A percentile compares a stretch with the other conserved stretches of the same genome.
Conservation (phyloP, 176 grass and related monocot genomes). For the Paspalum notatum region DNA sequence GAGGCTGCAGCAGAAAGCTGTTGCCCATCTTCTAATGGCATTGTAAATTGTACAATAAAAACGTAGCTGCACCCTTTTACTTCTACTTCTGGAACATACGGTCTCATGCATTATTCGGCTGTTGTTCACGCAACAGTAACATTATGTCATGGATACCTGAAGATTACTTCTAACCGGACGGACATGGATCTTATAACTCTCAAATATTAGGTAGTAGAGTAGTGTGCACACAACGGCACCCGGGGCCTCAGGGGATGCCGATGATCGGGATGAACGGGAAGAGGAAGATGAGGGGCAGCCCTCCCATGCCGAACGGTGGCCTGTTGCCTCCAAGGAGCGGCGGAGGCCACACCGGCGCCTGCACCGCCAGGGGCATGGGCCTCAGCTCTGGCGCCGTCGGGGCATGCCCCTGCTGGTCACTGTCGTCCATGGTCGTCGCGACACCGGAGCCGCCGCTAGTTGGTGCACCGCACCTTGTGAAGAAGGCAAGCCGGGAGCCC, state of each 20-base stretch:
- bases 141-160: not conserved
- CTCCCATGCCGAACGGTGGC: constrained; percentile 20
- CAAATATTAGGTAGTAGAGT: not conserved
- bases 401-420: not conserved
- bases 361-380: not conserved
- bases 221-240: not conserved
- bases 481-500: constrained; percentile 46
- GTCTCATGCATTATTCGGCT: constrained; percentile 1
- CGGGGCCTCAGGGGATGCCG: constrained; percentile 43
- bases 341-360: not conserved
- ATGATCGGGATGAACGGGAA: constrained; percentile 62
- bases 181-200: not conserved
- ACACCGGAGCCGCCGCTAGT: not conserved
- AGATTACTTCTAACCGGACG: not conserved
- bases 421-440: not conserved
- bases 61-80: not conserved
- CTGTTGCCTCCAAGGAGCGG: not conserved
- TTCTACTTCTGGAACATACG: not conserved
- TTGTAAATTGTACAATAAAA: not conserved
- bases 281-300: constrained; percentile 50
- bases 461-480: constrained; percentile 21
- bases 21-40: not conserved
- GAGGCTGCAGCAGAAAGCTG: not conserved
- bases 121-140: not conserved
- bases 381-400: not conserved